A percentile compares a stretch with the other conserved stretches of the same genome.
Evolutionary conservation across 2,329 filamentous ascomycete genomes (phyloP).

Genomic region (Chaetothyriales sp.): DNA sequence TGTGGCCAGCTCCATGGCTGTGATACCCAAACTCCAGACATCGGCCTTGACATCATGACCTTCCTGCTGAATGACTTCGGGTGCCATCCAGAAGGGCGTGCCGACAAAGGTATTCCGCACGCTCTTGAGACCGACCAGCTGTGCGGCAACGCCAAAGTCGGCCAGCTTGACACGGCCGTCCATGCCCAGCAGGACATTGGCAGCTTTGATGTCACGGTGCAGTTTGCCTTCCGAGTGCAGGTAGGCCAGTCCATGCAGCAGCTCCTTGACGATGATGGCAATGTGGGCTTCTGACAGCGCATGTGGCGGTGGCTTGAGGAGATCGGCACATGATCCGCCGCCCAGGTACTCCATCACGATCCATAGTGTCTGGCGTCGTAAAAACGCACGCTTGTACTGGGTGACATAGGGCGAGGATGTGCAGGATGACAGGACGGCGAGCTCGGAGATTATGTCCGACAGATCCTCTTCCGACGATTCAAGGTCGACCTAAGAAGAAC

Average conservation of each 20-base stretch:
- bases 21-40: slow-evolving; percentile 86
- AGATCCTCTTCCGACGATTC: slow-evolving; percentile 98
- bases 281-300: slow-evolving; percentile 68
- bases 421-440: slow-evolving; percentile 86
- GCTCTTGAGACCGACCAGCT: slow-evolving; percentile 93
- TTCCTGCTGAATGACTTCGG: slow-evolving; percentile 81
- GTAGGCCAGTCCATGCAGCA: slow-evolving; percentile 81
- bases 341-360: slow-evolving; percentile 98
- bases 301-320: slow-evolving; percentile 41
- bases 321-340: slow-evolving; percentile 83
- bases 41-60: slow-evolving; percentile 78
- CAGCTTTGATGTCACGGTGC: slow-evolving; percentile 91
- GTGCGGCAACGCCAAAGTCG: slow-evolving; percentile 92
- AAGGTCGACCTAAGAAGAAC: slow-evolving; percentile 64
- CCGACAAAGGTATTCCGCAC: slow-evolving; percentile 96
- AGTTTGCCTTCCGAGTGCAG: slow-evolving; percentile 90
- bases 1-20: slow-evolving; percentile 74
- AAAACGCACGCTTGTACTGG: slow-evolving; percentile 89
- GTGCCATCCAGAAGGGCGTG: slow-evolving; percentile 95
- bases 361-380: slow-evolving; percentile 95
- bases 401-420: slow-evolving; percentile 79
- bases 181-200: slow-evolving; percentile 86
- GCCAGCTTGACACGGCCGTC: slow-evolving; percentile 85
- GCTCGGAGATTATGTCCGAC: slow-evolving; percentile 94
- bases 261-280: slow-evolving; percentile 82